Percentiles rank a stretch among this genome's conserved stretches.
phyloP scores from a whole-genome alignment of 2,329 filamentous ascomycete species.

The Grosmannia huntii region DNA sequence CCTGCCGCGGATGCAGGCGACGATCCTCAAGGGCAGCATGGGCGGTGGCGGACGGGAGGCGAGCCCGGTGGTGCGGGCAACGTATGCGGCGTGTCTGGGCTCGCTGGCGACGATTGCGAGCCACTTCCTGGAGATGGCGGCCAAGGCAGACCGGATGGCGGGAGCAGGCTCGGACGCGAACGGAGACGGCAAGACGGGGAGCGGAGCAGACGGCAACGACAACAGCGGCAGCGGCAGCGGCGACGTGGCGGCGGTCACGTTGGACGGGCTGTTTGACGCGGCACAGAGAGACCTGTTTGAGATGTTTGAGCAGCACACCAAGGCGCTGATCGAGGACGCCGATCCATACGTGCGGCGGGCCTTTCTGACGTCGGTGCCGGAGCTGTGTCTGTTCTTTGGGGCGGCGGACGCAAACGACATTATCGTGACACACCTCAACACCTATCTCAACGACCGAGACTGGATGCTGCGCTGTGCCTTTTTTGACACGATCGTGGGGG shows the following conservation, averaged over 20 bases:
- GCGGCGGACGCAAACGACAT: slow-evolving; percentile 88
- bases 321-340: slow-evolving; percentile 74
- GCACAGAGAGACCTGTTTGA: slow-evolving; percentile 72
- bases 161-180: slow-evolving; percentile 5
- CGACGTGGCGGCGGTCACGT: slow-evolving; percentile 18
- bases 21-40: slow-evolving; percentile 22
- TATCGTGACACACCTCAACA: slow-evolving; percentile 91
- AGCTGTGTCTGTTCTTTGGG: slow-evolving; percentile 89
- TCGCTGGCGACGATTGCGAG: slow-evolving; percentile 77
- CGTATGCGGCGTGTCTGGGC: slow-evolving; percentile 85
- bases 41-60: slow-evolving; percentile 2
- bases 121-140: slow-evolving; percentile 63
- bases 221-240: not conserved
- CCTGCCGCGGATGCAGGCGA: slow-evolving; percentile 47
- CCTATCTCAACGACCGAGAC: slow-evolving; percentile 89
- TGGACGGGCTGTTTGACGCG: slow-evolving; percentile 76
- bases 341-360: slow-evolving; percentile 80
- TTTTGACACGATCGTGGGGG: slow-evolving; percentile 88
- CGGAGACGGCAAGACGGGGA: not conserved
- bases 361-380: slow-evolving; percentile 82
- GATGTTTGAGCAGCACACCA: slow-evolving; percentile 78
- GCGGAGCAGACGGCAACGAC: slow-evolving; percentile 25
- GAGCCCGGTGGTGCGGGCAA: slow-evolving; percentile 60
- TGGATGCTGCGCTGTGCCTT: slow-evolving; percentile 97
- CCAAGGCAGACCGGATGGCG: slow-evolving; percentile 5